Evolutionary conservation across 129 eudicot genomes (phyloP).

Genomic region (Arctium lappa): DNA sequence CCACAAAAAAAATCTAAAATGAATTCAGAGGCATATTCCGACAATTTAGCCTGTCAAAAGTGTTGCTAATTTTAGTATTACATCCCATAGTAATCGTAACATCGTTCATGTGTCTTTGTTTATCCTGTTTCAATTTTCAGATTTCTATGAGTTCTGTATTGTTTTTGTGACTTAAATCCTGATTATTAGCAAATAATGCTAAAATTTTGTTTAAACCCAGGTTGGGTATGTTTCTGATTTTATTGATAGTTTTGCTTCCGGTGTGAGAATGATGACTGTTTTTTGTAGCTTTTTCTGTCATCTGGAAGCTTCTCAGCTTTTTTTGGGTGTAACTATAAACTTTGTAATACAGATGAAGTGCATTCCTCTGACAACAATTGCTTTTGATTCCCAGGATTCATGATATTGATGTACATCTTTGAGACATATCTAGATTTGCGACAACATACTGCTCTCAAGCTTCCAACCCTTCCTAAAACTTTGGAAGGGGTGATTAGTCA

Average conservation of each 20-base stretch:
- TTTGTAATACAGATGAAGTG: neutral
- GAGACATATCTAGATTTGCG: constrained; percentile 88
- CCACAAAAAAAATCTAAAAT: neutral
- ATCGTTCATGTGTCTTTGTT: neutral
- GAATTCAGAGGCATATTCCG: neutral
- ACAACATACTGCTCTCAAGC: constrained; percentile 82
- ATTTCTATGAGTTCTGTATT: neutral
- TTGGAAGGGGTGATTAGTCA: constrained; percentile 86
- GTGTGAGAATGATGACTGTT: neutral
- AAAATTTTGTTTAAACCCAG: neutral
- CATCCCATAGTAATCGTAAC: neutral
- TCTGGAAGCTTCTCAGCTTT: neutral
- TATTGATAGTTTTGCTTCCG: neutral
- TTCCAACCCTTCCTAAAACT: constrained; percentile 82
- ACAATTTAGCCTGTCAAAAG: neutral
- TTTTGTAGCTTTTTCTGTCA: neutral
- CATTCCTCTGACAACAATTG: neutral
- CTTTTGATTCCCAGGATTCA: constrained; percentile 55
- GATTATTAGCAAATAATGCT: constrained; percentile 1
- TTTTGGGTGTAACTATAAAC: constrained; percentile 9
- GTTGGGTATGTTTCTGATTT: neutral
- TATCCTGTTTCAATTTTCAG: neutral
- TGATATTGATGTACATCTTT: constrained; percentile 86
- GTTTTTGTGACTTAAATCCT: neutral
- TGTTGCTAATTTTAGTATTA: neutral